Evolutionary conservation across 2,329 filamentous ascomycete genomes (phyloP).

Genomic region (Erysiphe neolycopersici): DNA sequence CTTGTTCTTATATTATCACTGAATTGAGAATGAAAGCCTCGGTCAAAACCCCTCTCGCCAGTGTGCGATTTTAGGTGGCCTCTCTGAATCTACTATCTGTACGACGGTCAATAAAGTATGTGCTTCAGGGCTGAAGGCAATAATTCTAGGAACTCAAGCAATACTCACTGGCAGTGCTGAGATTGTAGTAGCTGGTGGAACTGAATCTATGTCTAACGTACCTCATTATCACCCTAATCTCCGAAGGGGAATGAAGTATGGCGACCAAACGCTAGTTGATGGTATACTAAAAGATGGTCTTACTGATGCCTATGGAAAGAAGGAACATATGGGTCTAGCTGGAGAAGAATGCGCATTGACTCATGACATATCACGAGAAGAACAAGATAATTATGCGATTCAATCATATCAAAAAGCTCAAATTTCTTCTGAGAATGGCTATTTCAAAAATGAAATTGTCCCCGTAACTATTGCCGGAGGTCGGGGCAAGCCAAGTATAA

Average conservation of each 20-base stretch:
- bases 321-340: slow-evolving; percentile 88
- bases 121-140: slow-evolving; percentile 79
- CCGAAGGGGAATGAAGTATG: slow-evolving; percentile 77
- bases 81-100: slow-evolving; percentile 51
- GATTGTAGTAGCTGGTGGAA: slow-evolving; percentile 77
- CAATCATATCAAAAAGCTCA: slow-evolving; percentile 84
- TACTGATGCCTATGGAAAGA: slow-evolving; percentile 71
- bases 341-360: slow-evolving; percentile 80
- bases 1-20: background rate
- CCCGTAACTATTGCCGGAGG: slow-evolving; percentile 70
- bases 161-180: slow-evolving; percentile 91
- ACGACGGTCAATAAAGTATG: slow-evolving; percentile 99
- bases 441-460: slow-evolving; percentile 66
- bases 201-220: slow-evolving; percentile 96
- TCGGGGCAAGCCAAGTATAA: slow-evolving; percentile 65
- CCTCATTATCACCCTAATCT: slow-evolving; percentile 85
- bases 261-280: slow-evolving; percentile 68
- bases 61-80: slow-evolving; percentile 70
- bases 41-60: slow-evolving; percentile 93
- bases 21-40: slow-evolving; percentile 27
- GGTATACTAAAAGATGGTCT: slow-evolving; percentile 85
- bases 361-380: slow-evolving; percentile 53
- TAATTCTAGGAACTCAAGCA: slow-evolving; percentile 83
- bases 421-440: slow-evolving; percentile 52
- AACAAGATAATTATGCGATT: slow-evolving; percentile 91